These are phyloP conservation scores for Ettlia oleoabundans DNA, from an alignment of 139 green algal species.

Conservation along the genomic window DNA sequence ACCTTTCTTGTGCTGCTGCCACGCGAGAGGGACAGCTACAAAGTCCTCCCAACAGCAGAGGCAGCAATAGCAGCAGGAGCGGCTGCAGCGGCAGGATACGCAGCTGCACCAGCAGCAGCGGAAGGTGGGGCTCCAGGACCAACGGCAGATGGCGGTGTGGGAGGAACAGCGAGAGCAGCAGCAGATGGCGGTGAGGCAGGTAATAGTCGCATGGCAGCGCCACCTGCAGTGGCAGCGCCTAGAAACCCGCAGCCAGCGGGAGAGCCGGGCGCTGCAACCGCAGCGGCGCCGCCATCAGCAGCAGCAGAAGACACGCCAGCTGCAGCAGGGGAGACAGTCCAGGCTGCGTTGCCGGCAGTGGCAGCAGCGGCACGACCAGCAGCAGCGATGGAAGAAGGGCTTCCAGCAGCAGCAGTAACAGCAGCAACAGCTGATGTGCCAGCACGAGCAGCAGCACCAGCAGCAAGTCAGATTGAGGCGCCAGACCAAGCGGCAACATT, in stretches of 20 bases:
- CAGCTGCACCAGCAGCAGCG: not conserved
- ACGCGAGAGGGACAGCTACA: slow-evolving; percentile 5
- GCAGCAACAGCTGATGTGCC: not conserved
- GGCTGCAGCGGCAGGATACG: not conserved
- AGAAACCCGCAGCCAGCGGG: too few species aligned
- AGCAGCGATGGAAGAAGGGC: not conserved
- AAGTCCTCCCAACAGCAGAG: not conserved
- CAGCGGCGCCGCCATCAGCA: too few species aligned
- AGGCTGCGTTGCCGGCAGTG: too few species aligned
- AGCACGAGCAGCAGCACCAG: not conserved
- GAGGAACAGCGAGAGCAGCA: too few species aligned
- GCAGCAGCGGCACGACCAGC: not conserved
- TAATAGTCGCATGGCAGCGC: too few species aligned
- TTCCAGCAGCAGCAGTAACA: not conserved
- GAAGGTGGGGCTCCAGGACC: not conserved
- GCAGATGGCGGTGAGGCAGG: too few species aligned
- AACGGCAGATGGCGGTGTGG: not conserved
- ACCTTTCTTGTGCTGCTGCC: slow-evolving; percentile 43
- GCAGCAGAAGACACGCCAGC: not conserved
- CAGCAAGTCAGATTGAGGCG: too few species aligned
- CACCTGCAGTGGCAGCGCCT: too few species aligned
- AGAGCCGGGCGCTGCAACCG: too few species aligned
- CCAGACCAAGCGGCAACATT: not conserved
- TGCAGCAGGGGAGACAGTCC: too few species aligned
- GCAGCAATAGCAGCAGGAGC: not conserved